Base-by-base conservation (phyloP, 148 eudicot species). In the Persicaria tinctoria region DNA sequence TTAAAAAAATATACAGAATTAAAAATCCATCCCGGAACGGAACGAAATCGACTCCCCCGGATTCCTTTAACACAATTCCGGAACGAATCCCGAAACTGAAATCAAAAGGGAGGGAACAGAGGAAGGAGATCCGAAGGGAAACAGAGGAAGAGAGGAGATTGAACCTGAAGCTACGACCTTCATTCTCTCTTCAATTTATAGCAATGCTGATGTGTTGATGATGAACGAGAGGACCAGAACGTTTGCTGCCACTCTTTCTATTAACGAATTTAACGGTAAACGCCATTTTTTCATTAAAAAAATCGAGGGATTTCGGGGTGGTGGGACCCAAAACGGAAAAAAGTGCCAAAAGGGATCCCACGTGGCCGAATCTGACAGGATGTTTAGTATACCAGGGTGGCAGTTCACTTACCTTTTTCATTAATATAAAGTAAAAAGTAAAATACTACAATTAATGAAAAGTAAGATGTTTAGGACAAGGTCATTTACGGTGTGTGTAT, bases 31-130 rank as follows among this genome's bases (percentile, higher is more conserved):
- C 70, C 70, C 70, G 9, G 18, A 44, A 41, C 44, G 47, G 44
- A 66, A 32, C 41, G 41, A 32, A 32, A 32, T 32, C 41, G 41
- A 32, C 41, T 66, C 70, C 18, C 70, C 48, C 44, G 70, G 13
- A 41, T 41, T 66, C 48, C 70, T 66, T 13, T 32, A 5, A 14
- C 47, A 44, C 70, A 66, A 66, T 66, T 66, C 18, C 70, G 70
- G 64, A 66, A 66, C 70, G 5, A 44, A 3, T 16, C 44, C 70
- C 70, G 48, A 66, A 66, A 66, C 5, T 66, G 48, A 38, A 66
- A 41, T 66, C 6, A 66, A 1, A 66, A 6, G 6, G 9, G 13
- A 17, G 12, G 8, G 32, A 32, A n/a, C 5, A 64, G 44, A 41
- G 69, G 70, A 13, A 64, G 46, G 13, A 66, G 48, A 41, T 66